phyloP scores from a whole-genome alignment of 192 early-diverging fungal genomes.

The Linnemannia zychae region DNA sequence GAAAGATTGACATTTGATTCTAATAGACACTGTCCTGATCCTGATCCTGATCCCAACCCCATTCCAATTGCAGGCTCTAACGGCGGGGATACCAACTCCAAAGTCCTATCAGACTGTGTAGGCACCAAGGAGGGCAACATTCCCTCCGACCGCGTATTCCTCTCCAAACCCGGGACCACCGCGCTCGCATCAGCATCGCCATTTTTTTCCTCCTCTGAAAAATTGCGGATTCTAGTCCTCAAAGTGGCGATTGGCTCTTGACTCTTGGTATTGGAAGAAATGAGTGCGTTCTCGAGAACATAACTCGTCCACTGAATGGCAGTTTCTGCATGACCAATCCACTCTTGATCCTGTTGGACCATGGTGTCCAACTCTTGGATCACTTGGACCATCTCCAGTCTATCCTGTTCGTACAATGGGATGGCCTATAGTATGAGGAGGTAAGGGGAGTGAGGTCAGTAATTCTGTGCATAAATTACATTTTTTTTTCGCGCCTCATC shows the following conservation, averaged over 20 bases:
- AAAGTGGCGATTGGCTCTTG: not conserved
- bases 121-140: not conserved
- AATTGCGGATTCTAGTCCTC: not conserved
- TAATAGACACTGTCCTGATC: not conserved
- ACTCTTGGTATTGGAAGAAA: not conserved
- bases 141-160: not conserved
- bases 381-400: slow-evolving; percentile 19
- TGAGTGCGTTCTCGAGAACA: slow-evolving; percentile 36
- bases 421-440: slow-evolving; percentile 8
- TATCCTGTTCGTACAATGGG: slow-evolving; percentile 38
- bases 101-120: not conserved
- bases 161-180: not conserved
- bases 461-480: too few species aligned
- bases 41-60: not conserved
- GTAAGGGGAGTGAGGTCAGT: not conserved
- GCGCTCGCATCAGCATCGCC: not conserved
- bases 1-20: not conserved
- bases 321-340: slow-evolving; percentile 27
- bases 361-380: slow-evolving; percentile 30
- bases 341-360: slow-evolving; percentile 20
- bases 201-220: not conserved
- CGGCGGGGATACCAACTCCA: not conserved
- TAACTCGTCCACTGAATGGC: slow-evolving; percentile 12
- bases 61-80: not conserved
- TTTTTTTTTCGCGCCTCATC: slow-evolving; percentile 14